Conservation (phyloP, 257 asterid genomes). For the Solanum commersonii region DNA sequence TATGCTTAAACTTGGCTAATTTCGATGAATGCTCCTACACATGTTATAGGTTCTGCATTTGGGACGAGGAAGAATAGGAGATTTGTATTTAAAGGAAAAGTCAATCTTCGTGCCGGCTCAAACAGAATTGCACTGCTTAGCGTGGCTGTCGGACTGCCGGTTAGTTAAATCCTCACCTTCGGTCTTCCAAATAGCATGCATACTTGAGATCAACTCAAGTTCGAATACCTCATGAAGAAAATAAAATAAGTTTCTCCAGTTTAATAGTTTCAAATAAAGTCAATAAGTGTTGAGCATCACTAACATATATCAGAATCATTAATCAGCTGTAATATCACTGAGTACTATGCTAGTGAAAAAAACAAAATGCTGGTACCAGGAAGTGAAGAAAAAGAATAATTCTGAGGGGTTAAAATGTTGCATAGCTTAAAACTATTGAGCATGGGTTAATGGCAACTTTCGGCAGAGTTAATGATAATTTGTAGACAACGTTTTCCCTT, state of each 20-base stretch:
- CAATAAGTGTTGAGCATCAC: neutral
- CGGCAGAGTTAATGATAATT: neutral
- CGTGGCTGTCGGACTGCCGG: constrained; percentile 92
- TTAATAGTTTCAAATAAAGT: neutral
- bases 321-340: neutral
- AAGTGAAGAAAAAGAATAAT: neutral
- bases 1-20: neutral
- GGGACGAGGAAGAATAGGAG: constrained; percentile 75
- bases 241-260: neutral
- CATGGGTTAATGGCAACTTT: neutral
- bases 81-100: constrained; percentile 39
- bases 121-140: constrained; percentile 77
- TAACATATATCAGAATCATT: neutral
- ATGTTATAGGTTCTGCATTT: constrained; percentile 59
- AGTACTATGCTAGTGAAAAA: neutral
- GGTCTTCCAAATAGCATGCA: neutral
- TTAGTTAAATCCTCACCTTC: constrained; percentile 24
- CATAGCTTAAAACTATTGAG: neutral
- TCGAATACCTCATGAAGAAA: neutral
- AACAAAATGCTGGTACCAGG: neutral
- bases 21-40: neutral
- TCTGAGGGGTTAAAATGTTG: neutral
- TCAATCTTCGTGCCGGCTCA: constrained; percentile 58
- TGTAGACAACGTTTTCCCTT: neutral
- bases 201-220: neutral